These are phyloP conservation scores for Gossypium australe DNA, from an alignment of 345 rosid species.

Conservation along the genomic window DNA sequence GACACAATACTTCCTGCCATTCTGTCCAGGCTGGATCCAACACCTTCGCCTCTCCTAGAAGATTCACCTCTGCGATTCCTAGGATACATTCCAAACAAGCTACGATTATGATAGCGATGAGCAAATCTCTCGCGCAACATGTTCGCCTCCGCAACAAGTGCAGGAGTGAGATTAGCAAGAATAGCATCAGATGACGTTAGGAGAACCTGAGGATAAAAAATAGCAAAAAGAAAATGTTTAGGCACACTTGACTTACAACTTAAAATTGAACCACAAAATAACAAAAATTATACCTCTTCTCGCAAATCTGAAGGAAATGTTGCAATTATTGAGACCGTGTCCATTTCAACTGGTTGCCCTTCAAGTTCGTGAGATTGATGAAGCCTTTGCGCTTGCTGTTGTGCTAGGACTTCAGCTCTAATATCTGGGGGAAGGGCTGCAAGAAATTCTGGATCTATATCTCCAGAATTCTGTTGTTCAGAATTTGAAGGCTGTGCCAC, in stretches of 20 bases:
- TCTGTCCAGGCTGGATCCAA: slow-evolving; percentile 59
- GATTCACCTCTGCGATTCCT: slow-evolving; percentile 93
- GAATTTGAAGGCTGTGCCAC: slow-evolving; percentile 65
- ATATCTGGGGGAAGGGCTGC: slow-evolving; percentile 98
- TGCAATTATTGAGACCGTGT: slow-evolving; percentile 93
- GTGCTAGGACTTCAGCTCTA: slow-evolving; percentile 88
- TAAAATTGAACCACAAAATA: background rate
- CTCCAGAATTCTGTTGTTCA: slow-evolving; percentile 68
- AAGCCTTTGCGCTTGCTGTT: slow-evolving; percentile 89
- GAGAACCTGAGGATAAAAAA: slow-evolving; percentile 55
- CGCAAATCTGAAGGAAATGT: slow-evolving; percentile 95
- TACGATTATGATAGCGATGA: slow-evolving; percentile 73
- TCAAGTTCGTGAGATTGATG: slow-evolving; percentile 95
- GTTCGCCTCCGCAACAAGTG: slow-evolving; percentile 96
- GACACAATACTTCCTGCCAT: slow-evolving; percentile 48
- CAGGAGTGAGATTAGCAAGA: slow-evolving; percentile 95
- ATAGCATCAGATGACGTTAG: slow-evolving; percentile 93
- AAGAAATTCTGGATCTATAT: slow-evolving; percentile 95
- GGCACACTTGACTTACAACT: slow-evolving; percentile 6
- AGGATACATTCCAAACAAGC: slow-evolving; percentile 88
- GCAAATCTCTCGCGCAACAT: slow-evolving; percentile 97
- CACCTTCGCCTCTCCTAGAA: slow-evolving; percentile 78
- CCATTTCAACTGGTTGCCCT: slow-evolving; percentile 99
- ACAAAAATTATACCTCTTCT: slow-evolving; percentile 63
- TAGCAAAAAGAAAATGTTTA: background rate